Base-by-base conservation (phyloP, 208 protist species). In the Trypanosomatidae sp. region DNA sequence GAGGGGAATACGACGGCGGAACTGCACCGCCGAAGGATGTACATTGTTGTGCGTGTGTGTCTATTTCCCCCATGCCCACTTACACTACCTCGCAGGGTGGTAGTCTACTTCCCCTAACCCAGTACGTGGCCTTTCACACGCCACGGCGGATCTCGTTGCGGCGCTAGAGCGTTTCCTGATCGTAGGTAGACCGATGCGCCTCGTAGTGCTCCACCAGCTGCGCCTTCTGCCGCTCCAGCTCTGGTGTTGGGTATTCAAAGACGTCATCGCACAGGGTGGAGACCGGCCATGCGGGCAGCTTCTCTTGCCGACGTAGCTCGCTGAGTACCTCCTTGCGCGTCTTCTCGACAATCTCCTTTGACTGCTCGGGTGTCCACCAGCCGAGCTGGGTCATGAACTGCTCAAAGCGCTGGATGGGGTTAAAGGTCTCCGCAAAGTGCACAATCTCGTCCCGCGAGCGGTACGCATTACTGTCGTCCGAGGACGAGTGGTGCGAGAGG, bases 401-500 rank as follows among this genome's bases (percentile, higher is more conserved):
- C 66, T 91, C 82, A 73, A 92, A 92, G n/a, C 91, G 85, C 28
- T 67, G 72, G 69, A 96, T 89, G 1, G 91, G 91, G 65, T 81
- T 85, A 60, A 91, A 85, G 3, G 70, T 80, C 17, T 83, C 66
- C 6, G 62, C 58, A 22, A 92, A 89, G 73, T 88, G 65, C 66
- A 85, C 71, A 12, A 92, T 82, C 65, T 95, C 91, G n/a, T 91
- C 83, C 30, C 74, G 66, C 1, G 75, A 69, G 60, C 91, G 86
- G 83, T 99, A 99, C 30, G 83, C 77, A 22, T 87, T 88, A 44
- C 97, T 98, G 76, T 99, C 98, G 83, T 99, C 98, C 19, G 90
- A 98, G 8, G 98, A 98, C 5, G 93, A 98, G 87, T 99, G 98
- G 77, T 99, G 95, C 13, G 95, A 90, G 36, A 80, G 65, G 56